A percentile compares a stretch with the other conserved stretches of the same genome.
These are phyloP conservation scores for Penicillium diatomitis DNA, from an alignment of 495 filamentous ascomycete genomes.

Conservation along the genomic window DNA sequence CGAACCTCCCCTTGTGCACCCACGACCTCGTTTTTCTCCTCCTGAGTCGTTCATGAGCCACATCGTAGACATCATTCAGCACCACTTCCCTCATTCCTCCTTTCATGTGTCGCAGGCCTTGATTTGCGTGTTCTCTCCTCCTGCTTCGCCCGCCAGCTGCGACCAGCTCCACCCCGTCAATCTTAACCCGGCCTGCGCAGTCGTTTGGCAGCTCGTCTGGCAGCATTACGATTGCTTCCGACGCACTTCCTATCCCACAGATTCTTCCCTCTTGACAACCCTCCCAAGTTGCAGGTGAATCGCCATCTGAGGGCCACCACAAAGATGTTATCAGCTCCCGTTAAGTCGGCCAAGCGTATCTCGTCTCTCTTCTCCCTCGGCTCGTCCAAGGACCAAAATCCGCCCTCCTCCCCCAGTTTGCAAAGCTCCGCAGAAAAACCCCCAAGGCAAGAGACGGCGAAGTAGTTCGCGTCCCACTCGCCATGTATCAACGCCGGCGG, in stretches of 20 bases:
- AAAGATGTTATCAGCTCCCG: slow-evolving; percentile 40
- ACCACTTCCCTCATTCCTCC: slow-evolving; percentile 6
- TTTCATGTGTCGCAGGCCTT: slow-evolving; percentile 13
- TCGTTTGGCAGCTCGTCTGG: not conserved
- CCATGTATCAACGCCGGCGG: slow-evolving; percentile 28
- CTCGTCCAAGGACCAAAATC: slow-evolving; percentile 27
- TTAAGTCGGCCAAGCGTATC: slow-evolving; percentile 42
- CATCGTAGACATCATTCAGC: not conserved
- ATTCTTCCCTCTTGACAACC: not conserved
- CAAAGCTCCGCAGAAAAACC: slow-evolving; percentile 5
- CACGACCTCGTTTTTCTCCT: not conserved
- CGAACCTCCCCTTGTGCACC: slow-evolving; percentile 9
- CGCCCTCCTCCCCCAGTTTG: slow-evolving; percentile 9
- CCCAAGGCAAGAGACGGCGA: slow-evolving; percentile 19
- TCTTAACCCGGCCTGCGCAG: not conserved
- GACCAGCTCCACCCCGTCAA: not conserved
- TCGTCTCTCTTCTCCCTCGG: slow-evolving; percentile 40
- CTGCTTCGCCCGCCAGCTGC: not conserved
- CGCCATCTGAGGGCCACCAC: slow-evolving; percentile 2
- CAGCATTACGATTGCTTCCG: not conserved
- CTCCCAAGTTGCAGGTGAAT: not conserved
- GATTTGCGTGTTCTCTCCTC: slow-evolving; percentile 3
- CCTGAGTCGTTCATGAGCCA: too few species aligned
- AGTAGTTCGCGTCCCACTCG: slow-evolving; percentile 32
- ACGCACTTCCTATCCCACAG: not conserved